A percentile compares a stretch with the other conserved stretches of the same genome.
These are phyloP conservation scores for Trichomonascus vanleenenianus DNA, from an alignment of 805 yeast species.

Conservation along the genomic window DNA sequence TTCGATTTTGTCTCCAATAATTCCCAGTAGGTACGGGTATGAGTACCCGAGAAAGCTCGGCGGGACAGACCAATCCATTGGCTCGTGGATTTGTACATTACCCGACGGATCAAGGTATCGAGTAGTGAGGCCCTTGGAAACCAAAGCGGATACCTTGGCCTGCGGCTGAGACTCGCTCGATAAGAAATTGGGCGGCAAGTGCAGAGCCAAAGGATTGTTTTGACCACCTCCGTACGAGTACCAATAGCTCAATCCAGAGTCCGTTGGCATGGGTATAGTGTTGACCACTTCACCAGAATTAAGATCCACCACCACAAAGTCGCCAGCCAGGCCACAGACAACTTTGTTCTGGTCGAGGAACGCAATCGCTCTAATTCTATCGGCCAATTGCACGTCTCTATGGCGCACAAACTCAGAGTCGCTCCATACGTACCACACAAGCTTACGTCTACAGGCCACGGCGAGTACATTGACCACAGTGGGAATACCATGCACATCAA, in stretches of 20 bases:
- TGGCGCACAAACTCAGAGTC: conserved; percentile 24
- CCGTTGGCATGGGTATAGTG: not conserved
- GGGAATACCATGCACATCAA: conserved; percentile 10
- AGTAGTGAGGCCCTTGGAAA: not conserved
- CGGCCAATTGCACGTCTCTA: conserved; percentile 24
- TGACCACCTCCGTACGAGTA: no score
- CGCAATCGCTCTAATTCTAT: conserved; percentile 15
- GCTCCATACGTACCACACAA: conserved; percentile 23
- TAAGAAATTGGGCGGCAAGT: conserved; percentile 1
- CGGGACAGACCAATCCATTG: conserved; percentile 12
- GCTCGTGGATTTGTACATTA: not conserved
- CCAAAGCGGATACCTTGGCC: conserved; percentile 14
- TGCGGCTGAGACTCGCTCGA: conserved; percentile 8
- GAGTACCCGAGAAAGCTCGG: conserved; percentile 27
- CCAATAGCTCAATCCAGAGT: conserved; percentile 7
- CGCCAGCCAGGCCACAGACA: not conserved
- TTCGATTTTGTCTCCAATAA: conserved; percentile 28
- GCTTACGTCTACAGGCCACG: conserved; percentile 19
- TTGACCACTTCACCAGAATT: not conserved
- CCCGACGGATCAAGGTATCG: not conserved
- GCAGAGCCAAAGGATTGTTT: no score
- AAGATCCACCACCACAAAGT: not conserved
- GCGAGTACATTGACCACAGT: conserved; percentile 23
- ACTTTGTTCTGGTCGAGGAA: conserved; percentile 1
- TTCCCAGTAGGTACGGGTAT: conserved; percentile 35